Evolutionary conservation across 495 filamentous ascomycete species (phyloP).

Genomic region (Halenospora varia): DNA sequence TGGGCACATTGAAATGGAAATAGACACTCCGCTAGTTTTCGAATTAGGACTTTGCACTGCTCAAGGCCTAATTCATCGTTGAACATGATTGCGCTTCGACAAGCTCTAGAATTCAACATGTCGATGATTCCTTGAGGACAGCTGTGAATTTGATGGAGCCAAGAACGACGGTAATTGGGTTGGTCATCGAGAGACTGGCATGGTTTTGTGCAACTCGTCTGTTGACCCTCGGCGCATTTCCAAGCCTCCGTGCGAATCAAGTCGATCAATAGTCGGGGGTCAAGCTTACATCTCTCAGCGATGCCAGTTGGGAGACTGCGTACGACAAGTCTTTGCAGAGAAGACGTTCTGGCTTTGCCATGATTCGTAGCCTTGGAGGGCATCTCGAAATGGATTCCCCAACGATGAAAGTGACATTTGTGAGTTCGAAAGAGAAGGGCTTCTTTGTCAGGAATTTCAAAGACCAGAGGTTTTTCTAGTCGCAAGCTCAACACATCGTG

Average conservation of each 20-base stretch:
- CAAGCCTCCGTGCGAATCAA: constrained; percentile 74
- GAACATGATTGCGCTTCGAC: constrained; percentile 94
- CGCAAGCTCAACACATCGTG: constrained; percentile 45
- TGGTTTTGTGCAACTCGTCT: not conserved
- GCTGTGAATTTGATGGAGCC: constrained; percentile 42
- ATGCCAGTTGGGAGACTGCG: constrained; percentile 64
- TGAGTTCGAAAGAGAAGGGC: constrained; percentile 49
- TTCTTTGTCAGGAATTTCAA: constrained; percentile 60
- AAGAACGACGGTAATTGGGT: not conserved
- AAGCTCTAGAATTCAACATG: constrained; percentile 84
- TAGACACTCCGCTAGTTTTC: constrained; percentile 57
- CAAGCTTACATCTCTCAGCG: constrained; percentile 66
- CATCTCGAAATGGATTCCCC: constrained; percentile 67
- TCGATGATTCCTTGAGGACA: constrained; percentile 81
- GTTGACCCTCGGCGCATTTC: constrained; percentile 39
- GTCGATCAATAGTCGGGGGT: constrained; percentile 64
- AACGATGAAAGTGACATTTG: constrained; percentile 52
- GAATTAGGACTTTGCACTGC: constrained; percentile 64
- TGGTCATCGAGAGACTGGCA: not conserved
- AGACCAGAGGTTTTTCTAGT: constrained; percentile 51
- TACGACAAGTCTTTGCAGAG: constrained; percentile 38
- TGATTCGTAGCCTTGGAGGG: constrained; percentile 7
- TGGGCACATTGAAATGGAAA: constrained; percentile 96
- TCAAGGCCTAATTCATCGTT: constrained; percentile 67
- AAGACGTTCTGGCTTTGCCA: not conserved